Conservation (phyloP, 2,329 filamentous ascomycete genomes). For the Septoria linicola region DNA sequence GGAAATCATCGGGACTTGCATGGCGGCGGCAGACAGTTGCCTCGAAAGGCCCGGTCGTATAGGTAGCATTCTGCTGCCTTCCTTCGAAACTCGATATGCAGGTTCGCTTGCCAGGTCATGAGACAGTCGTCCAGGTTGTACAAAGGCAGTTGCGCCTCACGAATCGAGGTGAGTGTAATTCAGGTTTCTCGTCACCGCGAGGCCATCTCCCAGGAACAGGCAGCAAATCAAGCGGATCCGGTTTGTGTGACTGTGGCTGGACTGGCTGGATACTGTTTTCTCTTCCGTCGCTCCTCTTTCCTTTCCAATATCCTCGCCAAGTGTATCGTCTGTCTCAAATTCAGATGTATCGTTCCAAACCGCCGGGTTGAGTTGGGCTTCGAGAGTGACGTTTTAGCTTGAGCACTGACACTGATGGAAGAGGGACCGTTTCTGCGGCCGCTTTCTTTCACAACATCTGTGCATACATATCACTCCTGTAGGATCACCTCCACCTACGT, state of each 20-base stretch:
- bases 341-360: no score
- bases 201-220: neutral
- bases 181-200: neutral
- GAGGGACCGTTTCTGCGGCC: neutral
- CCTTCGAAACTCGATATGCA: neutral
- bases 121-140: neutral
- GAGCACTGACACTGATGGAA: neutral
- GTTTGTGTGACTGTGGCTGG: no score
- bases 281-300: no score
- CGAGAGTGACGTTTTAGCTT: slow-evolving; percentile 3
- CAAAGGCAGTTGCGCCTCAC: neutral
- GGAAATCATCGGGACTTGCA: slow-evolving; percentile 92
- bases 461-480: neutral
- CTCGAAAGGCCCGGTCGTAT: slow-evolving; percentile 37
- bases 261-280: no score
- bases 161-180: neutral
- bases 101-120: neutral
- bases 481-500: neutral
- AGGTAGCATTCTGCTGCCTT: slow-evolving; percentile 35
- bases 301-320: no score
- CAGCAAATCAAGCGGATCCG: no score
- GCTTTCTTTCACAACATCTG: neutral
- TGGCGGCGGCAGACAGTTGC: slow-evolving; percentile 53
- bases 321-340: no score
- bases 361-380: neutral